These are phyloP conservation scores for Parsonsia alboflavescens DNA, from an alignment of 257 asterid species.

Conservation along the genomic window DNA sequence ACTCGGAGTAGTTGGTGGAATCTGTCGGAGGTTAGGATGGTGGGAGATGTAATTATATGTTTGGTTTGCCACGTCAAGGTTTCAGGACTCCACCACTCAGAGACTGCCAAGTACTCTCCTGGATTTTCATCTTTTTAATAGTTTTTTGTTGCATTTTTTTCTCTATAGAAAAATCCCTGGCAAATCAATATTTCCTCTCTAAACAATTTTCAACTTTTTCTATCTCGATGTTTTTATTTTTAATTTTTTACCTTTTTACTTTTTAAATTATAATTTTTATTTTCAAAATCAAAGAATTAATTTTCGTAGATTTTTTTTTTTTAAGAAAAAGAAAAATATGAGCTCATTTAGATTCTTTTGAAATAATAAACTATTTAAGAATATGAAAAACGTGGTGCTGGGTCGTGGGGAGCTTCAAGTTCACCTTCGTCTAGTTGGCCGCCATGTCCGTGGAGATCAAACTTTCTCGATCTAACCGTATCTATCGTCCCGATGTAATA, in stretches of 20 bases:
- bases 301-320: too few species aligned
- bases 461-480: conserved; percentile 64
- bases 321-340: too few species aligned
- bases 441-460: conserved; percentile 69
- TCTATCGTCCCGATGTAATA: conserved; percentile 58
- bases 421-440: not conserved
- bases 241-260: too few species aligned
- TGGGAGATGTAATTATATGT: conserved; percentile 11
- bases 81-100: conserved; percentile 24
- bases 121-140: not conserved
- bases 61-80: conserved; percentile 30
- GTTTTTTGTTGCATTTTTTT: not conserved
- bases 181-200: too few species aligned
- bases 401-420: too few species aligned
- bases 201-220: too few species aligned
- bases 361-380: too few species aligned
- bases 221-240: too few species aligned
- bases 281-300: too few species aligned
- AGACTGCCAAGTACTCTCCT: conserved; percentile 30
- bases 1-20: not conserved
- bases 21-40: not conserved
- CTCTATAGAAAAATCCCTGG: not conserved
- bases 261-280: too few species aligned
- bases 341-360: too few species aligned
- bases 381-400: too few species aligned